Evolutionary conservation across 352 stramenopile species (phyloP).

Genomic region (Phytophthora litchii): DNA sequence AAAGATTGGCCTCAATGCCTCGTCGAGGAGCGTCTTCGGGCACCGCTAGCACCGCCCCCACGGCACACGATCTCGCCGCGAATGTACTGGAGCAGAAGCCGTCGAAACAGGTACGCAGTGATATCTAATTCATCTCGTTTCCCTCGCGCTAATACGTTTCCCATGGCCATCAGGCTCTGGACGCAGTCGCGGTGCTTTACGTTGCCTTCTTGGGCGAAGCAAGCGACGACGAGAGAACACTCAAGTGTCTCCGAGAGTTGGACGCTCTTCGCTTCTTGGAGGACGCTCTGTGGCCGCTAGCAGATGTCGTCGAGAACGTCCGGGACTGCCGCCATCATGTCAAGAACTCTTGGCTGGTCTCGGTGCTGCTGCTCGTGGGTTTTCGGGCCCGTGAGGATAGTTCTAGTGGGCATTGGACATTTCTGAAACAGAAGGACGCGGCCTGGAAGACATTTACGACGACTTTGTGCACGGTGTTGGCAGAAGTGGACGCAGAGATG

Average conservation of each 20-base stretch:
- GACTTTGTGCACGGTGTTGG: slow-evolving; percentile 40
- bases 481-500: slow-evolving; percentile 16
- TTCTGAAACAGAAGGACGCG: slow-evolving; percentile 28
- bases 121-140: neutral
- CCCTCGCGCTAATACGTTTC: slow-evolving; percentile 19
- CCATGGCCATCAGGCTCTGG: slow-evolving; percentile 25
- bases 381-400: slow-evolving; percentile 25
- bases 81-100: slow-evolving; percentile 20
- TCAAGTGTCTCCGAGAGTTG: slow-evolving; percentile 33
- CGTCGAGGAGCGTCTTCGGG: slow-evolving; percentile 19
- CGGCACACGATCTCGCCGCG: slow-evolving; percentile 5
- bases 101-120: slow-evolving; percentile 35
- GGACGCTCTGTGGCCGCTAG: slow-evolving; percentile 56
- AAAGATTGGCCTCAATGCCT: neutral
- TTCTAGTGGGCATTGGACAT: slow-evolving; percentile 24
- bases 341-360: slow-evolving; percentile 50
- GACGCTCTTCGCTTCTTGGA: slow-evolving; percentile 50
- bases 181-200: slow-evolving; percentile 47
- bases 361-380: slow-evolving; percentile 50
- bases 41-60: slow-evolving; percentile 11
- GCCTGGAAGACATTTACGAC: slow-evolving; percentile 47
- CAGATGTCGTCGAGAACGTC: slow-evolving; percentile 14
- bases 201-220: slow-evolving; percentile 28
- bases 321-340: slow-evolving; percentile 39
- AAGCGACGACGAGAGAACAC: slow-evolving; percentile 24